These are phyloP conservation scores for Aspergillus biplanus DNA, from an alignment of 495 filamentous ascomycete genomes.

Conservation along the genomic window DNA sequence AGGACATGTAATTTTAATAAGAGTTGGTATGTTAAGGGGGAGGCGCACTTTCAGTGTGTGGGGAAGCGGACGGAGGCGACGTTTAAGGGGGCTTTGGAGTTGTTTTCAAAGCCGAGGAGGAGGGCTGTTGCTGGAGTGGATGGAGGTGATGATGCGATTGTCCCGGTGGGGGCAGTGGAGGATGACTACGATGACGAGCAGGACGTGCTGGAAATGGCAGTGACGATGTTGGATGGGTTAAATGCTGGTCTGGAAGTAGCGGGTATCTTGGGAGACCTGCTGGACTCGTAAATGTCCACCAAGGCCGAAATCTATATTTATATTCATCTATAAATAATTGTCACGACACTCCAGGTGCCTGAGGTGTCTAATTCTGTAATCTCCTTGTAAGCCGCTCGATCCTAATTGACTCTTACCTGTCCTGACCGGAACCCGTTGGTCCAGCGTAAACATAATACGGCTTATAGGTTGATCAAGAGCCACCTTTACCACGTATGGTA, in stretches of 20 bases:
- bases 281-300: too few relatives aligned
- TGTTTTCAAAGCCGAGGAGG: background rate
- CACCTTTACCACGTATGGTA: too few relatives aligned
- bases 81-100: background rate
- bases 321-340: background rate
- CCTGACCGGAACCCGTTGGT: too few relatives aligned
- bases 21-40: constrained; percentile 4
- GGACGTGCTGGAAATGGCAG: background rate
- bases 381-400: too few relatives aligned
- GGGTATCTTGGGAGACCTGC: too few relatives aligned
- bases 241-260: background rate
- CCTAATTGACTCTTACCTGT: too few relatives aligned
- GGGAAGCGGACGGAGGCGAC: background rate
- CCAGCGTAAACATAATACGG: too few relatives aligned
- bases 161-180: background rate
- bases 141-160: background rate
- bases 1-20: constrained; percentile 11
- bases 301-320: background rate
- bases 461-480: too few relatives aligned
- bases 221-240: background rate
- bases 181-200: background rate
- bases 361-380: too few relatives aligned
- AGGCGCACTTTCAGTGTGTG: background rate
- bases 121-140: background rate
- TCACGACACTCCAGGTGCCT: too few relatives aligned